These are phyloP conservation scores for Chrysoporthe cubensis DNA, from an alignment of 2,329 filamentous ascomycete species.

Conservation along the genomic window DNA sequence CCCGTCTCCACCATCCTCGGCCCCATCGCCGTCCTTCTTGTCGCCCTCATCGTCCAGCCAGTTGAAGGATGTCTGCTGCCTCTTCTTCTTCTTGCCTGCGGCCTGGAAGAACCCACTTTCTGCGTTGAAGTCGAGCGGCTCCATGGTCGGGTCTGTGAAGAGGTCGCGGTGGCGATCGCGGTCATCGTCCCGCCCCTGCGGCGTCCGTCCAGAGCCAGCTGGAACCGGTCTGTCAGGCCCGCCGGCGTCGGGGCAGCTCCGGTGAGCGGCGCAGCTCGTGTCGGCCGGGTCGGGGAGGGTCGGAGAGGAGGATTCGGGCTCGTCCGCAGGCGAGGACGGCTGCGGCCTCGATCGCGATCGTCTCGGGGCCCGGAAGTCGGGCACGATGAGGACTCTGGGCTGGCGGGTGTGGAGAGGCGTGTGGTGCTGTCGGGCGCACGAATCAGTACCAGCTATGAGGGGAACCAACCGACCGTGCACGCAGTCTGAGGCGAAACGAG, in stretches of 20 bases:
- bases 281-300: conserved; percentile 37
- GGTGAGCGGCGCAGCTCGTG: conserved; percentile 39
- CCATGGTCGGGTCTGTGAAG: conserved; percentile 50
- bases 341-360: conserved; percentile 33
- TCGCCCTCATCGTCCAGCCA: conserved; percentile 51
- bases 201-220: conserved; percentile 30
- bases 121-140: conserved; percentile 61
- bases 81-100: conserved; percentile 62
- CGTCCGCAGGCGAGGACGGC: conserved; percentile 32
- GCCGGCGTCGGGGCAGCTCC: conserved; percentile 31
- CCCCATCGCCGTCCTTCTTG: conserved; percentile 45
- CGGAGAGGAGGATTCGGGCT: conserved; percentile 31
- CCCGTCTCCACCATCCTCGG: conserved; percentile 42
- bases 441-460: conserved; percentile 15
- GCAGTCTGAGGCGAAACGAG: not conserved
- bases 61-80: conserved; percentile 46
- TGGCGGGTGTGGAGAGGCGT: conserved; percentile 7
- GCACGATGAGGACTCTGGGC: conserved; percentile 32
- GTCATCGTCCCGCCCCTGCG: conserved; percentile 12
- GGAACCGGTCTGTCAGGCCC: conserved; percentile 31
- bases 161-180: conserved; percentile 42
- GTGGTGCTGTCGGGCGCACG: not conserved
- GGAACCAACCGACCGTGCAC: not conserved
- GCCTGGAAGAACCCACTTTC: conserved; percentile 58
- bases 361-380: conserved; percentile 36